A percentile compares a stretch with the other conserved stretches of the same genome.
phyloP scores from a whole-genome alignment of 306 rosid genomes.

The Dryas alaskensis region DNA sequence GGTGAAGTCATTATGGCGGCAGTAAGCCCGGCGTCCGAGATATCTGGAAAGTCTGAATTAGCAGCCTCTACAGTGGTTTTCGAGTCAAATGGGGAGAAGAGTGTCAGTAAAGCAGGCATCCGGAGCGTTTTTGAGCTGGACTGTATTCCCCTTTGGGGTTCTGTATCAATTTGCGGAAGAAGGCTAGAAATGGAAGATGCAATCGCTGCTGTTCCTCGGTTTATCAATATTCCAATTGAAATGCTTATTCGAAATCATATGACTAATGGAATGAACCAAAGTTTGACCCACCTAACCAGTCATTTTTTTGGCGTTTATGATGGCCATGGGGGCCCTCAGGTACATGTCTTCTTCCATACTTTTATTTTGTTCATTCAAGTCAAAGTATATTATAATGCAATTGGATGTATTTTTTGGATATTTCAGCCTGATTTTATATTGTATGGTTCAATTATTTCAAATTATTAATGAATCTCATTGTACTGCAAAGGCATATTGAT shows the following conservation, averaged over 20 bases:
- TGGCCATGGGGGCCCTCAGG: conserved; percentile 72
- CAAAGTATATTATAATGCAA: background rate
- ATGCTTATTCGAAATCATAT: conserved; percentile 38
- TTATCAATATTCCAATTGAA: conserved; percentile 47
- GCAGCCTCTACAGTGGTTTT: conserved; percentile 37
- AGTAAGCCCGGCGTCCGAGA: conserved; percentile 36
- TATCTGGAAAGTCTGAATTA: conserved; percentile 28
- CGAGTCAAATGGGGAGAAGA: conserved; percentile 33
- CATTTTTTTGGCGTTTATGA: conserved; percentile 61
- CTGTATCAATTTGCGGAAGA: conserved; percentile 51
- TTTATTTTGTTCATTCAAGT: conserved; percentile 10
- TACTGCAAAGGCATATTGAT: background rate
- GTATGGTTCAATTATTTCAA: conserved; percentile 5
- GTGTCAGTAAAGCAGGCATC: conserved; percentile 23
- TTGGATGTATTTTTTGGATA: background rate
- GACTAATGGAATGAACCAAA: conserved; percentile 38
- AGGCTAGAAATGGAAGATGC: conserved; percentile 64
- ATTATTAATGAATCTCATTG: background rate
- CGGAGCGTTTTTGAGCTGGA: conserved; percentile 49
- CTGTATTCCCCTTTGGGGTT: conserved; percentile 65
- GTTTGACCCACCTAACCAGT: conserved; percentile 45
- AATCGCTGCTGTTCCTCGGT: conserved; percentile 42
- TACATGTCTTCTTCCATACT: conserved; percentile 9
- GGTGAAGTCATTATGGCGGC: conserved; percentile 46
- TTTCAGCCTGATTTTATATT: background rate